Percentiles rank a stretch among this genome's conserved stretches.
Evolutionary conservation across 441 rosid genomes (phyloP).

Genomic region (Mallotus repandus): DNA sequence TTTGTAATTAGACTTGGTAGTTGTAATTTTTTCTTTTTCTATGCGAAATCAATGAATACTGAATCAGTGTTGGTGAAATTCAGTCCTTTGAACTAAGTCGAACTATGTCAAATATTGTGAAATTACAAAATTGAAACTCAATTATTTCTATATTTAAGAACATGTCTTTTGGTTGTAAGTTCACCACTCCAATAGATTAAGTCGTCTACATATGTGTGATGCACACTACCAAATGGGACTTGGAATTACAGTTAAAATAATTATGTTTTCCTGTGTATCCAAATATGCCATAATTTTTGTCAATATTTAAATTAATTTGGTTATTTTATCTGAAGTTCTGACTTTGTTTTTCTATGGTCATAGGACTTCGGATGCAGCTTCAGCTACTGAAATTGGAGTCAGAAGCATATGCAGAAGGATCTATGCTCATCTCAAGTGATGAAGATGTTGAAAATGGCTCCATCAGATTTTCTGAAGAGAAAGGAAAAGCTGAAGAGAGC

Average conservation of each 20-base stretch:
- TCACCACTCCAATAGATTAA: not conserved
- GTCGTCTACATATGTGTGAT: not conserved
- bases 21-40: not conserved
- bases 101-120: not conserved
- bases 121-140: not conserved
- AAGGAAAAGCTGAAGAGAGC: constrained; percentile 40
- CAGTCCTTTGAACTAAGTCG: too few species aligned
- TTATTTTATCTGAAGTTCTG: not conserved
- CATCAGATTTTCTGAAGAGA: constrained; percentile 30
- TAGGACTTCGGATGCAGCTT: constrained; percentile 95
- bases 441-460: constrained; percentile 51
- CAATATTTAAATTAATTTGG: not conserved
- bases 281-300: not conserved
- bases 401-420: constrained; percentile 59
- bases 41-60: too few species aligned
- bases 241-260: not conserved
- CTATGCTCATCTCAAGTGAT: constrained; percentile 60
- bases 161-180: too few species aligned
- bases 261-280: not conserved
- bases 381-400: constrained; percentile 87
- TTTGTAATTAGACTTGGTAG: not conserved
- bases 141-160: not conserved
- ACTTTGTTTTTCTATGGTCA: not conserved
- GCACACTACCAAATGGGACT: not conserved
- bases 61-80: too few species aligned